These are phyloP conservation scores for Globisporangium cystogenes DNA, from an alignment of 352 stramenopile species.

Conservation along the genomic window DNA sequence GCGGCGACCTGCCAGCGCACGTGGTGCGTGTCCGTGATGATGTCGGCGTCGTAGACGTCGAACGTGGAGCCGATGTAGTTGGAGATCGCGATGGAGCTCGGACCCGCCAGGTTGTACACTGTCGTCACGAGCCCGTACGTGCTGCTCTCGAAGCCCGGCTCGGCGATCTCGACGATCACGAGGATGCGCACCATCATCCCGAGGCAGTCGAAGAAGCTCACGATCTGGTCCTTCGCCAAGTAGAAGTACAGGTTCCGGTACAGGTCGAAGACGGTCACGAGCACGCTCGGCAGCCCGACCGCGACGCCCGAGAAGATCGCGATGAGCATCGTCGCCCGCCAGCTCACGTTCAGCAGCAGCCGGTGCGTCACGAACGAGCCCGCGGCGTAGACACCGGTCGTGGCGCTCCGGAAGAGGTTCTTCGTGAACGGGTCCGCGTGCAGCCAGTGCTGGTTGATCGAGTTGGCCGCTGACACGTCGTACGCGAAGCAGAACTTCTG, in stretches of 20 bases:
- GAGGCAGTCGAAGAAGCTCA: constrained; percentile 60
- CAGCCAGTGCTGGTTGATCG: constrained; percentile 57
- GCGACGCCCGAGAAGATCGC: constrained; percentile 35
- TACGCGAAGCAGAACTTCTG: constrained; percentile 63
- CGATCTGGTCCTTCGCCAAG: constrained; percentile 35
- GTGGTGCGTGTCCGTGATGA: constrained; percentile 34
- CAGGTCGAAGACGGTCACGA: constrained; percentile 55
- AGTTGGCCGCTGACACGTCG: constrained; percentile 41
- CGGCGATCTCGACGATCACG: constrained; percentile 74
- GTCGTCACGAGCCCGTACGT: constrained; percentile 77
- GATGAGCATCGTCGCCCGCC: constrained; percentile 45
- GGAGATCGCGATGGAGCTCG: constrained; percentile 43
- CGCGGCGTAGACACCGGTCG: constrained; percentile 43
- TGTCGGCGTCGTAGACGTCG: constrained; percentile 53
- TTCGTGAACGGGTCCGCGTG: constrained; percentile 56
- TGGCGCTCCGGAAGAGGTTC: constrained; percentile 51
- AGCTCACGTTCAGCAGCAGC: constrained; percentile 53
- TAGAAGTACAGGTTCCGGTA: constrained; percentile 66
- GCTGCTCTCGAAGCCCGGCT: constrained; percentile 68
- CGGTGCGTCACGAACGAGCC: constrained; percentile 51
- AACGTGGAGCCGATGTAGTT: constrained; percentile 57
- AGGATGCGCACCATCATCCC: constrained; percentile 72
- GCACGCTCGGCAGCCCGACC: constrained; percentile 27
- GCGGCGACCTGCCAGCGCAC: constrained; percentile 57
- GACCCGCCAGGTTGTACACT: constrained; percentile 67